These are phyloP conservation scores for Chalciporus piperatus DNA, from an alignment of 768 basidiomycete genomes.

Conservation along the genomic window DNA sequence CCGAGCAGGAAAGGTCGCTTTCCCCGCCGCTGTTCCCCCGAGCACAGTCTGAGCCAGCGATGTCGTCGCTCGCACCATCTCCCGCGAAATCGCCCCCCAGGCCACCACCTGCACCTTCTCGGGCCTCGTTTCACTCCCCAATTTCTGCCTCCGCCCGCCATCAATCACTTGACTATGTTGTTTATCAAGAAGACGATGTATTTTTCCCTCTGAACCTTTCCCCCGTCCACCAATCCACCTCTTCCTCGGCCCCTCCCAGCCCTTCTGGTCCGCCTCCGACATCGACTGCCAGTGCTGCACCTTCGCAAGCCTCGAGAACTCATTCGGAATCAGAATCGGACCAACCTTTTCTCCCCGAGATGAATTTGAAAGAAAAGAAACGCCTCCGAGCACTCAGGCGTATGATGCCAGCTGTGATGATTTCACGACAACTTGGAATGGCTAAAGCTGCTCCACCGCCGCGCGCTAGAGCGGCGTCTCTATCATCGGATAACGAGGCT, in stretches of 20 bases:
- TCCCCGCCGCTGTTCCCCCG: slow-evolving; percentile 4
- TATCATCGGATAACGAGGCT: slow-evolving; percentile 30
- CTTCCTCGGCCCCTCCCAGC: slow-evolving; percentile 13
- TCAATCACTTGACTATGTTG: slow-evolving; percentile 12
- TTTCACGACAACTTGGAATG: slow-evolving; percentile 32
- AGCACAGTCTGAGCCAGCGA: slow-evolving; percentile 11
- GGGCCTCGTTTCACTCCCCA: slow-evolving; percentile 11
- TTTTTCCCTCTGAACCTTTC: slow-evolving; percentile 3
- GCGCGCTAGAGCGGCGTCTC: slow-evolving; percentile 6
- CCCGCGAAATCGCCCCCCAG: slow-evolving; percentile 2
- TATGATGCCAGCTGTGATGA: slow-evolving; percentile 57
- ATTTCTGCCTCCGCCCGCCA: background rate
- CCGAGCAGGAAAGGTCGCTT: slow-evolving; percentile 8
- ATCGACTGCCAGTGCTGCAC: slow-evolving; percentile 15
- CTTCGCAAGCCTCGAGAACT: slow-evolving; percentile 14
- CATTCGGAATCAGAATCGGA: slow-evolving; percentile 18
- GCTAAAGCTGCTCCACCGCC: slow-evolving; percentile 9
- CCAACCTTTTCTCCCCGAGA: slow-evolving; percentile 8
- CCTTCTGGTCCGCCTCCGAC: slow-evolving; percentile 16
- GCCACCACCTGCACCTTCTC: background rate
- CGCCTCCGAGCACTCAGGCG: slow-evolving; percentile 38
- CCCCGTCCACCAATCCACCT: background rate
- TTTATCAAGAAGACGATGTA: slow-evolving; percentile 9
- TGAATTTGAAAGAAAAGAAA: slow-evolving; percentile 34
- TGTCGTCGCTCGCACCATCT: slow-evolving; percentile 6